Evolutionary conservation across 169 alveolate genomes (phyloP).

Genomic region (Cryptosporidium bovis): DNA sequence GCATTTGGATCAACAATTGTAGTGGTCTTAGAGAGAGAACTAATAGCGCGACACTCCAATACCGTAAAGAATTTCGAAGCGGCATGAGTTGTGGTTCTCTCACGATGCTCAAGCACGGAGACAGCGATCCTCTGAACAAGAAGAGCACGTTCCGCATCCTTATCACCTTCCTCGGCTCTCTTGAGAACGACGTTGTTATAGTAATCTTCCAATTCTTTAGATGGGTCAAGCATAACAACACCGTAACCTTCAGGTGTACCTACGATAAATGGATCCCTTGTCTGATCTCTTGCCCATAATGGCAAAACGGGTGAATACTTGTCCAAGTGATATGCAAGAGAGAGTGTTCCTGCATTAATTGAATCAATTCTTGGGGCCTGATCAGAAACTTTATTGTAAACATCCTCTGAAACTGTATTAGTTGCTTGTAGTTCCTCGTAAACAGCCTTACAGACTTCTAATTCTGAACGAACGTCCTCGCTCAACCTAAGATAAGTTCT

Average conservation of each 20-base stretch:
- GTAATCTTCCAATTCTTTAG: constrained; percentile 9
- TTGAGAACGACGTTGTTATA: constrained; percentile 8
- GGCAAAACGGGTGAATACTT: constrained; percentile 55
- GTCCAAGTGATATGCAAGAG: constrained; percentile 34
- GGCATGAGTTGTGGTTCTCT: constrained; percentile 12
- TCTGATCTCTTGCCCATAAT: constrained; percentile 61
- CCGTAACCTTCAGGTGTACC: constrained; percentile 37
- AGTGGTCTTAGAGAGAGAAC: background rate
- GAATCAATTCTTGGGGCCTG: constrained; percentile 8
- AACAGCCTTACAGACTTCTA: background rate
- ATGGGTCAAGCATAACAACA: constrained; percentile 30
- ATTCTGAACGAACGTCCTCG: background rate
- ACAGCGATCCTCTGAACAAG: constrained; percentile 41
- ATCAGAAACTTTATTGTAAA: background rate
- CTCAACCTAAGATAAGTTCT: constrained; percentile 4
- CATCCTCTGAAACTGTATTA: background rate
- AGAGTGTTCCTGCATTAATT: constrained; percentile 5
- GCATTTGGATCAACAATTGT: constrained; percentile 24
- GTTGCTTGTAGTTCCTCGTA: background rate
- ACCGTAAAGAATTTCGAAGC: constrained; percentile 35
- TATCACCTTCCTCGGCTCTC: constrained; percentile 59
- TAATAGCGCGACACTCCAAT: constrained; percentile 25
- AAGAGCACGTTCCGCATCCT: constrained; percentile 63
- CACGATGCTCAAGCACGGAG: constrained; percentile 39
- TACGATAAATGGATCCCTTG: constrained; percentile 53